Conservation (phyloP, 345 rosid genomes). For the Populus nigra region DNA sequence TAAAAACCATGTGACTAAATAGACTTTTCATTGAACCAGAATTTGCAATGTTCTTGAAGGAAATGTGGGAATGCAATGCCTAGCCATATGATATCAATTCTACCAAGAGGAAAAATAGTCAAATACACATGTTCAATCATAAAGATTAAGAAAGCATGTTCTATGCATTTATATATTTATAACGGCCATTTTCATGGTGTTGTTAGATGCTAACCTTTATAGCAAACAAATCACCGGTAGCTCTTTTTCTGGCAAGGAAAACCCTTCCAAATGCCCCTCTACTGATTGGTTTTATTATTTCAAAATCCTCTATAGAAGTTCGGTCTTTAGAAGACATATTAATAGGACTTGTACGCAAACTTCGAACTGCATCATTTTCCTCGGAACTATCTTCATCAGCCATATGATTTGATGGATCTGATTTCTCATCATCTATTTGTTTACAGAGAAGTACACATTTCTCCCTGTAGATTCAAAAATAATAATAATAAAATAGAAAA, state of each 20-base stretch:
- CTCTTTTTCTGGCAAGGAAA: constrained; percentile 83
- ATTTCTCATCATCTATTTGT: constrained; percentile 77
- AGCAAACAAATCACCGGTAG: constrained; percentile 93
- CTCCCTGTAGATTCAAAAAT: constrained; percentile 53
- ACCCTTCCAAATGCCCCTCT: constrained; percentile 96
- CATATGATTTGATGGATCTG: constrained; percentile 51
- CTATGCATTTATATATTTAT: background rate
- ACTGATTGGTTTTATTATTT: constrained; percentile 96
- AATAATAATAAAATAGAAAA: background rate
- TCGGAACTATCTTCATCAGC: constrained; percentile 78
- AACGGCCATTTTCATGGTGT: constrained; percentile 14
- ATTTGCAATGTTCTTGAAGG: background rate
- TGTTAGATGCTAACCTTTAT: constrained; percentile 61
- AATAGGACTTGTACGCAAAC: constrained; percentile 82
- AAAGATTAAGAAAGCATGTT: background rate
- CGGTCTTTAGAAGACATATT: constrained; percentile 74
- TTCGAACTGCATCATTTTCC: constrained; percentile 77
- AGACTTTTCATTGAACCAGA: background rate
- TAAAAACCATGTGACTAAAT: background rate
- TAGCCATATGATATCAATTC: background rate
- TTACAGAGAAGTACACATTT: constrained; percentile 79
- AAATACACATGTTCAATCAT: background rate
- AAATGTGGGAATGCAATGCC: background rate
- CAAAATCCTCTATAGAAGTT: constrained; percentile 96
- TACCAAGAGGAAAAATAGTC: background rate